phyloP scores from a whole-genome alignment of 2,329 filamentous ascomycete species.

The Parascedosporium putredinis region DNA sequence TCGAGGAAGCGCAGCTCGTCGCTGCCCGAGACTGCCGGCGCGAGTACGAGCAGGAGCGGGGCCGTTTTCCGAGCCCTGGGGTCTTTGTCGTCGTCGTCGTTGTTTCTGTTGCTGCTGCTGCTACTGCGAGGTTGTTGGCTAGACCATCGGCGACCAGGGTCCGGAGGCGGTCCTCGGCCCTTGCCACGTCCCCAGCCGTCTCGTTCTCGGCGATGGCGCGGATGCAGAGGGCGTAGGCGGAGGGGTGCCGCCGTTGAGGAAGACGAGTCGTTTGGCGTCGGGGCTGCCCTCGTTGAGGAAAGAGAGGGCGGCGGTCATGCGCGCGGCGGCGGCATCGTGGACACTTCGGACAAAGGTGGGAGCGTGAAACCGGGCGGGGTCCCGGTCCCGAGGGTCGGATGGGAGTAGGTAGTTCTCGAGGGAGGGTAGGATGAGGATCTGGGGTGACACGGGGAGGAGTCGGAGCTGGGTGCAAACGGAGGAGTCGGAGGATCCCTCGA shows the following conservation, averaged over 20 bases:
- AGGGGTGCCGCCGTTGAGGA: constrained; percentile 48
- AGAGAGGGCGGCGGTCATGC: constrained; percentile 35
- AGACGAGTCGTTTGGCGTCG: constrained; percentile 43
- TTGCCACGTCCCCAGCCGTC: constrained; percentile 35
- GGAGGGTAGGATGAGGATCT: constrained; percentile 46
- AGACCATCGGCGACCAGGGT: constrained; percentile 40
- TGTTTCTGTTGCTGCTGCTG: background rate
- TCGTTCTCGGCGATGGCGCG: constrained; percentile 40
- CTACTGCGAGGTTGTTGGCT: constrained; percentile 18
- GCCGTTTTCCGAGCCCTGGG: too few relatives aligned
- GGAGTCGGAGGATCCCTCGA: constrained; percentile 45
- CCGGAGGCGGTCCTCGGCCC: constrained; percentile 41
- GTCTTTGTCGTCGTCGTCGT: background rate
- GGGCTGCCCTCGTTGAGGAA: constrained; percentile 39
- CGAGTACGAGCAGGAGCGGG: too few relatives aligned
- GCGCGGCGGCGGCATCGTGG: constrained; percentile 37
- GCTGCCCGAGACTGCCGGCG: too few relatives aligned
- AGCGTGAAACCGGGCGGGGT: constrained; percentile 21
- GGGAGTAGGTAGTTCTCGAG: constrained; percentile 36
- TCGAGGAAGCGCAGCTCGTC: too few relatives aligned
- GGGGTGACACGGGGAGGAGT: constrained; percentile 46
- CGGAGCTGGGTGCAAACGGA: constrained; percentile 46
- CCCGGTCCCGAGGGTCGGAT: constrained; percentile 16
- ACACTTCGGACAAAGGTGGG: constrained; percentile 34
- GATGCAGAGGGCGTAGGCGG: constrained; percentile 44